Percentiles rank a stretch among this genome's conserved stretches.
phyloP scores from a whole-genome alignment of 495 filamentous ascomycete genomes.

The Copromyces sp. region DNA sequence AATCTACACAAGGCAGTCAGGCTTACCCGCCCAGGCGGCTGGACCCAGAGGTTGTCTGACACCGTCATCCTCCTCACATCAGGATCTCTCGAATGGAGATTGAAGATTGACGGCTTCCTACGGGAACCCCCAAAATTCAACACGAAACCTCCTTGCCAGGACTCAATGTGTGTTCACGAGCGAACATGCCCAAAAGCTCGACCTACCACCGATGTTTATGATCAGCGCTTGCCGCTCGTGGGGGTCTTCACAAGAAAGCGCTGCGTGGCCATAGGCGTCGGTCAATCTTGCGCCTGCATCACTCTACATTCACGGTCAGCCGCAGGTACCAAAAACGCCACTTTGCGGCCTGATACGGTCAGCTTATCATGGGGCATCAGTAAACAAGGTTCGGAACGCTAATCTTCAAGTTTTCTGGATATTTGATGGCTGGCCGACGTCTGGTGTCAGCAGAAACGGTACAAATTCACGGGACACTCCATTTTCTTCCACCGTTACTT shows the following conservation, averaged over 20 bases:
- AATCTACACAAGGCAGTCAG: not conserved
- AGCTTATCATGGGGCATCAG: not conserved
- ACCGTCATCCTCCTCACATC: not conserved
- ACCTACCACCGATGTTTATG: not conserved
- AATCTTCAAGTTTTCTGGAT: not conserved
- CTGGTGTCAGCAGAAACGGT: not conserved
- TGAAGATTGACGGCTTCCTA: not conserved
- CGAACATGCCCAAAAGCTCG: not conserved
- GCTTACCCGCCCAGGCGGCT: not conserved
- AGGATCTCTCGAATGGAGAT: not conserved
- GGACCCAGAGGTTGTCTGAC: not conserved
- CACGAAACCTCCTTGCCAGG: not conserved
- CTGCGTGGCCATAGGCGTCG: not conserved
- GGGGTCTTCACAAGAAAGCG: not conserved
- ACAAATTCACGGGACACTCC: not conserved
- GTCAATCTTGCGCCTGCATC: not conserved
- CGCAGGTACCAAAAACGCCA: not conserved
- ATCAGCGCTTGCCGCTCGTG: not conserved
- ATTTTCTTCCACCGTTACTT: not conserved
- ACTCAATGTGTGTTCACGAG: not conserved
- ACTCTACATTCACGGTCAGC: not conserved
- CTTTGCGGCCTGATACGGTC: not conserved
- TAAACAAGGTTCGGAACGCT: not conserved
- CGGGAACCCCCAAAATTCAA: not conserved
- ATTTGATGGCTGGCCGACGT: not conserved